Base-by-base conservation (phyloP, 805 yeast species). In the Yarrowia hollandica region DNA sequence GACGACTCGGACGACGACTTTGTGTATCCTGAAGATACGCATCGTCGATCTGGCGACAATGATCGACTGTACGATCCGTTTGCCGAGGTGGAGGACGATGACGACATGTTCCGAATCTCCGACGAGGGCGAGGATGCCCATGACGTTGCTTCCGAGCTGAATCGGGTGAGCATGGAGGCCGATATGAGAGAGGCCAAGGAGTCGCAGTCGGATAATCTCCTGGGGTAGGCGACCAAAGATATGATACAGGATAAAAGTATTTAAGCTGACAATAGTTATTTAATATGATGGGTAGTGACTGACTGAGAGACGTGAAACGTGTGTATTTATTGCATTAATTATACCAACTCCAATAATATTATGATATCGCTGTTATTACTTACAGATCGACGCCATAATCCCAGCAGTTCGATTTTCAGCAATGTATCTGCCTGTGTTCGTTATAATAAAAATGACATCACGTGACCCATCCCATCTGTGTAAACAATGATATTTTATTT, bases 1-100 rank as follows among this genome's bases (percentile, higher is more conserved):
- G 62, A 44, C 18, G 67, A 64, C 18, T 61, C 61, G 10, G 63
- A 56, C 26, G 61, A 55, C 35, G 65, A 60, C 37, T 30, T 38
- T 19, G 31, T 28, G 31, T 33, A 37, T 6, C 50, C 33, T 5
- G 48, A 56, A 11, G 39, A 37, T 55, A 19, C 31, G 14, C 23
- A 52, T n/a, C 50, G 58, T 9, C 34, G 42, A 5, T 35, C 58
- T 8, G 41, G 41, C 16, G 34, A 48, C 21, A 46, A 33, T 8
- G 41, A 30, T 4, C 26, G 26, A 2, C 44, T 48, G 5, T 25
- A 37, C 23, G 60, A 38, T 15, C 57, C 56, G 11, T 34, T 42
- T 30, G 60, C 50, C 11, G 48, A 41, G 22, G 34, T 38, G 9
- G 61, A 55, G 14, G 59, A 42, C 6, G 60, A 52, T 10, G 60